Evolutionary conservation across 257 asterid species (phyloP).

Genomic region (Rubia yunnanensis): DNA sequence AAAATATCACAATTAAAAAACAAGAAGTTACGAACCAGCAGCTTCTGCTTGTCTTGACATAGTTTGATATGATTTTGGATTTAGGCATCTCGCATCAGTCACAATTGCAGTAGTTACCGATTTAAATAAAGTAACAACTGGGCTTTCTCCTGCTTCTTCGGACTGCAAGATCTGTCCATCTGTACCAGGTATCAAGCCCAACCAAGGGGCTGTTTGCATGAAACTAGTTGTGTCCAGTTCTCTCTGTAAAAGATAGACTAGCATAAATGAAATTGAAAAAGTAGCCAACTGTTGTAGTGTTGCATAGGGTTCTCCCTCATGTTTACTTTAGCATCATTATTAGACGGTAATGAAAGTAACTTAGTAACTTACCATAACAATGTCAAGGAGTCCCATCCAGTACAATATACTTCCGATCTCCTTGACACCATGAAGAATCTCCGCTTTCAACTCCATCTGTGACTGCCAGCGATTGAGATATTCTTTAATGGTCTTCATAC

Average conservation of each 20-base stretch:
- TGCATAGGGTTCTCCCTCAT: neutral
- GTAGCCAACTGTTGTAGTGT: neutral
- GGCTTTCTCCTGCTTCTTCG: constrained; percentile 78
- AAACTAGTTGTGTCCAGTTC: constrained; percentile 94
- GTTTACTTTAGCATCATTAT: neutral
- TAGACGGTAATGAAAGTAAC: neutral
- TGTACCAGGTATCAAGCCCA: constrained; percentile 82
- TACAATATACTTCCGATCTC: constrained; percentile 90
- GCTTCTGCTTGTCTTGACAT: constrained; percentile 98
- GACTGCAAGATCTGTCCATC: constrained; percentile 81
- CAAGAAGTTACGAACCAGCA: constrained; percentile 58
- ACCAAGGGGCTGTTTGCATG: constrained; percentile 98
- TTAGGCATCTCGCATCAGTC: constrained; percentile 56
- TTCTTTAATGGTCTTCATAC: constrained; percentile 68
- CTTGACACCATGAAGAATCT: constrained; percentile 81
- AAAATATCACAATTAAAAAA: neutral
- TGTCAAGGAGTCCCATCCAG: constrained; percentile 98
- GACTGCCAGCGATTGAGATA: constrained; percentile 89
- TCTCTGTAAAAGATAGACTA: constrained; percentile 39
- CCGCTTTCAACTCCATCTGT: constrained; percentile 70
- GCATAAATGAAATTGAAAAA: neutral
- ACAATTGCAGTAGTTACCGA: constrained; percentile 57
- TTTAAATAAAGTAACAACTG: constrained; percentile 71
- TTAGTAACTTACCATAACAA: constrained; percentile 60
- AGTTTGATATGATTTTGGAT: constrained; percentile 58